Conservation (phyloP, 257 asterid genomes). For the Solanum dulcamara region DNA sequence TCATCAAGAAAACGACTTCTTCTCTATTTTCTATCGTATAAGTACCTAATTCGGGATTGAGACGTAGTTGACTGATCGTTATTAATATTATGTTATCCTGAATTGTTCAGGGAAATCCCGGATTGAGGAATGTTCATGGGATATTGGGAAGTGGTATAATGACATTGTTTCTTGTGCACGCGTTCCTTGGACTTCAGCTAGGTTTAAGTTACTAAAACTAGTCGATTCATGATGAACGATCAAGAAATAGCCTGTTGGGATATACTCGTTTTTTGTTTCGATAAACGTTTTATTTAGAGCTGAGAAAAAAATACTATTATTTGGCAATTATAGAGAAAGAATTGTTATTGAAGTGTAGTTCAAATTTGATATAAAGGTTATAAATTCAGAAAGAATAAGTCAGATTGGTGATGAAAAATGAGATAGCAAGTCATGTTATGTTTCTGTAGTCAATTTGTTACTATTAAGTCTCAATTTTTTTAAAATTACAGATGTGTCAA, state of each 20-base stretch:
- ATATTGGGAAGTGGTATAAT: constrained; percentile 87
- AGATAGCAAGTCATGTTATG: background rate
- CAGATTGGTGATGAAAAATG: background rate
- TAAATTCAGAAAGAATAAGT: background rate
- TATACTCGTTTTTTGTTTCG: background rate
- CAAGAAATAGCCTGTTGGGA: background rate
- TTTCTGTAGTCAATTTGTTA: background rate
- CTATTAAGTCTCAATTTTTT: too few relatives aligned
- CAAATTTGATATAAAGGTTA: background rate
- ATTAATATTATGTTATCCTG: background rate
- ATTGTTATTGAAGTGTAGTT: background rate
- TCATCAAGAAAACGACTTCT: background rate
- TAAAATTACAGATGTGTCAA: too few relatives aligned
- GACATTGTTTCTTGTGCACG: constrained; percentile 84
- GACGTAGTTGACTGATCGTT: background rate
- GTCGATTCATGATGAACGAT: background rate
- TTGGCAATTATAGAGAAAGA: background rate
- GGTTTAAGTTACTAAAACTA: constrained; percentile 43
- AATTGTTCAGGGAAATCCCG: constrained; percentile 55
- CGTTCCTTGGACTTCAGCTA: constrained; percentile 74
- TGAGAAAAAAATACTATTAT: background rate
- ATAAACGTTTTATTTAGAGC: background rate
- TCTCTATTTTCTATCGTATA: background rate
- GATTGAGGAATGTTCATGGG: constrained; percentile 68
- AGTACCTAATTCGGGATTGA: background rate